Base-by-base conservation (phyloP, 345 rosid species). In the Euphorbia peplus region DNA sequence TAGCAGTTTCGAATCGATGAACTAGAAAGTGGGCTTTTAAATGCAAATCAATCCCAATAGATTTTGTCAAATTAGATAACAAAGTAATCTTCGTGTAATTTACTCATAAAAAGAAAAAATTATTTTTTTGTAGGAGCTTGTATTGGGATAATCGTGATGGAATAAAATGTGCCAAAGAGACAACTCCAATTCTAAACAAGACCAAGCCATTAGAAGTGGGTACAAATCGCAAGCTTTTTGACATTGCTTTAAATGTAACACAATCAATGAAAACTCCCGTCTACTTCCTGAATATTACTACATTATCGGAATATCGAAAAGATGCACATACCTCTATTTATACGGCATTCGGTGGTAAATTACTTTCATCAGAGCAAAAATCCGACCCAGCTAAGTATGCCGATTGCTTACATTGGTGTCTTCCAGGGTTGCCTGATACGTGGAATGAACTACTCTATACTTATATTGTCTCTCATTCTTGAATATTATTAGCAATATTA, bases 251-350 rank as follows among this genome's bases (percentile, higher is more conserved):
- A 14, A 66, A 61, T 1, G 72, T 61, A 65, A 66, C 64, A 22
- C 62, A 18, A 62, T 66, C 71, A 3, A 71, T 66, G 69, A 66
- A 76, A 47, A 46, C 60, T 2, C 72, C 64, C 3, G 53, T 76
- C 59, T 46, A 70, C 22, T 66, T 76, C 58, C 64, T 70, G 8
- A 61, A 76, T 47, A 19, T 76, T 21, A 76, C 69, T n/a, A 61
- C 63, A 11, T 35, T 70, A 15, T 76, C 79, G 1, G 72, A 70
- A n/a, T 70, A 76, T 59, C 64, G 75, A 59, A 76, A 70, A 66
- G 75, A 76, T 70, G 75, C 72, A 0, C 79, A 76, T 29, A 54
- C 75, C 22, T 76, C 75, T 24, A 41, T 73, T 25, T 73, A 73
- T 59, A 32, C 66, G 0, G 60, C 70, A 18, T 50, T 46, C 6